Evolutionary conservation across 2,329 filamentous ascomycete species (phyloP).

Genomic region (Clonostachys solani): DNA sequence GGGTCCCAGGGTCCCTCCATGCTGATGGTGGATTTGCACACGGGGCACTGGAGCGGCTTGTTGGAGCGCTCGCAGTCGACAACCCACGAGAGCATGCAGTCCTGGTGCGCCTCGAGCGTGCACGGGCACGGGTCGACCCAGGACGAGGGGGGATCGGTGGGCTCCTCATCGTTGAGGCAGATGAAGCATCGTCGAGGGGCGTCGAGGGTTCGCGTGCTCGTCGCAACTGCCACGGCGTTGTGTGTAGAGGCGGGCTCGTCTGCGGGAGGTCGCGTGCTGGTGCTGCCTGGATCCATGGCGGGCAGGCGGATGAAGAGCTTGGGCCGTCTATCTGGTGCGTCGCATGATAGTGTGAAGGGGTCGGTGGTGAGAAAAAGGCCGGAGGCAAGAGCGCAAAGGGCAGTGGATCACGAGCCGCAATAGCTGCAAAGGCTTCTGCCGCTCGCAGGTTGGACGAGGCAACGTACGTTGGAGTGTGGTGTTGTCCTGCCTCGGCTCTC

Average conservation of each 20-base stretch:
- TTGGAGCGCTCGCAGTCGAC: slow-evolving; percentile 72
- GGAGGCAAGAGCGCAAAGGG: too few species aligned
- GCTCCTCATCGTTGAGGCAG: slow-evolving; percentile 53
- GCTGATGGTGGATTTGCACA: slow-evolving; percentile 80
- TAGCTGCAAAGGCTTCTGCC: too few species aligned
- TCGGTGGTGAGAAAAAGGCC: not conserved
- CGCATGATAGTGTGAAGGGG: too few species aligned
- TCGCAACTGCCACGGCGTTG: slow-evolving; percentile 1
- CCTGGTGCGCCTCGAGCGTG: slow-evolving; percentile 85
- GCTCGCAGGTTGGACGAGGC: too few species aligned
- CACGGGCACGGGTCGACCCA: slow-evolving; percentile 93
- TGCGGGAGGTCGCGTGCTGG: slow-evolving; percentile 7
- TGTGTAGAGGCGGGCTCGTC: slow-evolving; percentile 7
- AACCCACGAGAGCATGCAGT: slow-evolving; percentile 87
- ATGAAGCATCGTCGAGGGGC: slow-evolving; percentile 53
- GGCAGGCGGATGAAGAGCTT: too few species aligned
- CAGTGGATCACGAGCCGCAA: too few species aligned
- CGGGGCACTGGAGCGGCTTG: slow-evolving; percentile 74
- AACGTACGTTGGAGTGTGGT: too few species aligned
- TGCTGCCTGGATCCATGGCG: slow-evolving; percentile 6
- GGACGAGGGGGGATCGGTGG: slow-evolving; percentile 37
- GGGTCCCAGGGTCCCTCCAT: slow-evolving; percentile 72
- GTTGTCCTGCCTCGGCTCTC: too few species aligned
- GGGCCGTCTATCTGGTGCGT: too few species aligned
- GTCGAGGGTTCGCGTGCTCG: slow-evolving; percentile 10